phyloP scores from a whole-genome alignment of 2,329 filamentous ascomycete species.

The Alternaria ventricosa region DNA sequence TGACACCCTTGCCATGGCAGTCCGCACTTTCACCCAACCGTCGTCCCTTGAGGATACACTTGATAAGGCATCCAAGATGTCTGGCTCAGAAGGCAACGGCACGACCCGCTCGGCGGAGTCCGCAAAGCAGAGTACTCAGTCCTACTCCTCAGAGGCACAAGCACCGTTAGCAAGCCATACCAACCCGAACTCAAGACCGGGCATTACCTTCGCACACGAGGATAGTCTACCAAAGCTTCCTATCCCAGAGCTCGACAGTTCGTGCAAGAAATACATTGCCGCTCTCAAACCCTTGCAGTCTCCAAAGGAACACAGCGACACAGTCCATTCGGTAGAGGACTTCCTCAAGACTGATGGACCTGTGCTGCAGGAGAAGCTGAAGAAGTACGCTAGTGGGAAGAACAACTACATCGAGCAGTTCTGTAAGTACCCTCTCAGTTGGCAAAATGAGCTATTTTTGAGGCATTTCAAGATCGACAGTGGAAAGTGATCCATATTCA shows the following conservation, averaged over 20 bases:
- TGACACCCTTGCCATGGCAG: constrained; percentile 66
- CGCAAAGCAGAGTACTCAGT: constrained; percentile 61
- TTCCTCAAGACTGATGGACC: constrained; percentile 84
- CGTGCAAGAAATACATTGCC: constrained; percentile 79
- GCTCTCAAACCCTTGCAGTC: constrained; percentile 82
- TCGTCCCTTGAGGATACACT: constrained; percentile 76
- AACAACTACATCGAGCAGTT: constrained; percentile 99
- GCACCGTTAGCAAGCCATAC: constrained; percentile 57
- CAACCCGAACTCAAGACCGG: constrained; percentile 65
- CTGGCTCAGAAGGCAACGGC: constrained; percentile 47
- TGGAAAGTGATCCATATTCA: constrained; percentile 2
- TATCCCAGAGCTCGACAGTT: constrained; percentile 83
- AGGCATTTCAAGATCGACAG: constrained; percentile 11
- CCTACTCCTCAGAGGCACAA: constrained; percentile 55
- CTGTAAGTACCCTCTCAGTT: constrained; percentile 67
- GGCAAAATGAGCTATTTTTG: neutral
- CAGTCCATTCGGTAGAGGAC: constrained; percentile 77
- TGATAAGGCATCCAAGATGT: constrained; percentile 50
- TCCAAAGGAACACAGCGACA: constrained; percentile 81
- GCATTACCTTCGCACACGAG: constrained; percentile 88
- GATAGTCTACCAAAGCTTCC: constrained; percentile 89
- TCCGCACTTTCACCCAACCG: constrained; percentile 73
- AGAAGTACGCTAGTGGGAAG: constrained; percentile 87
- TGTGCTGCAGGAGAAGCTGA: constrained; percentile 84
- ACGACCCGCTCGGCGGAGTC: constrained; percentile 54